A percentile compares a stretch with the other conserved stretches of the same genome.
These are phyloP conservation scores for Exophiala aquamarina DNA, from an alignment of 2,329 filamentous ascomycete genomes.

Conservation along the genomic window DNA sequence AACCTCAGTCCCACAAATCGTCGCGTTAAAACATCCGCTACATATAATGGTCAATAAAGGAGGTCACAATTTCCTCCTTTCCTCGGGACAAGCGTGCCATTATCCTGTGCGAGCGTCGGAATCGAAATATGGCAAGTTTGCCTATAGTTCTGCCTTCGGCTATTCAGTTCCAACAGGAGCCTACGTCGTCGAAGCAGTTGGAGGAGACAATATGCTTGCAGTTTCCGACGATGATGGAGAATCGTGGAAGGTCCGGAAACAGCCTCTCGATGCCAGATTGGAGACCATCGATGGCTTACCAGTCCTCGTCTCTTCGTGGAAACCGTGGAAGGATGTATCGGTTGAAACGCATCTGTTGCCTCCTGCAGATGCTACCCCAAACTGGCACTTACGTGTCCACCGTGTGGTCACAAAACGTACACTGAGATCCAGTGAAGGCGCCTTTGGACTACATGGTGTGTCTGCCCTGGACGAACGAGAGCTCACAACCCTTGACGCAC, in stretches of 20 bases:
- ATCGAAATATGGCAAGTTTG: constrained; percentile 78
- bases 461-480: constrained; percentile 58
- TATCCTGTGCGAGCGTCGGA: constrained; percentile 80
- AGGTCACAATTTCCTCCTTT: constrained; percentile 74
- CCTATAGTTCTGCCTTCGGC: constrained; percentile 72
- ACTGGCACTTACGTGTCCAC: constrained; percentile 71
- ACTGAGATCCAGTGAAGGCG: constrained; percentile 71
- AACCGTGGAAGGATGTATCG: constrained; percentile 67
- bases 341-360: constrained; percentile 67
- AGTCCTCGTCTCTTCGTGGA: constrained; percentile 69
- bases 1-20: constrained; percentile 57
- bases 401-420: constrained; percentile 58
- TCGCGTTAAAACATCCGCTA: constrained; percentile 65
- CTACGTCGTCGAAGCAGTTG: constrained; percentile 74
- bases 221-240: constrained; percentile 76
- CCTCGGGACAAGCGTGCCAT: constrained; percentile 76
- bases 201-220: constrained; percentile 72
- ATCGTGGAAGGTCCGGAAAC: constrained; percentile 73
- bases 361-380: constrained; percentile 56
- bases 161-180: constrained; percentile 76
- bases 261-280: constrained; percentile 64
- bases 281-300: constrained; percentile 56
- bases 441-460: constrained; percentile 68
- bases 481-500: constrained; percentile 44
- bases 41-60: constrained; percentile 71